Evolutionary conservation across 805 yeast genomes (phyloP), one percentile per base, ranked within the genome.

Genomic region (Spathaspora girioi): DNA sequence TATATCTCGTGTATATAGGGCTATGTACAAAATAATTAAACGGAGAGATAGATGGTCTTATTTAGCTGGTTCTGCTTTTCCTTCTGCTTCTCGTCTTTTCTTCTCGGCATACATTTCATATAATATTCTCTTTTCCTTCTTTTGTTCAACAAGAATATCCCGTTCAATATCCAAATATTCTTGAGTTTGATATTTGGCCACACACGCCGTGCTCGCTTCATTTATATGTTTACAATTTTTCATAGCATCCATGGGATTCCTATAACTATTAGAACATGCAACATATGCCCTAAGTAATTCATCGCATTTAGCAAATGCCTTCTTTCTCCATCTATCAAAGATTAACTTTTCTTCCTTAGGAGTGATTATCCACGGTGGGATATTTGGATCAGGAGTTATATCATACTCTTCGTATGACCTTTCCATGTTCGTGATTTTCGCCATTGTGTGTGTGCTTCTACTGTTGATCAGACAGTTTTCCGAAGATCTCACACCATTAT

Each of bases 341-440:
- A 86, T 83, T 52, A 82, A 79, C 66, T 83, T 83, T 62, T 88
- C 96, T 63, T 88, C 94, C 55, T 77, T 78, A 12, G 94, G 93
- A 0, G 89, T 80, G 19, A 88, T 70, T 55, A 86, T 79, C 96
- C 96, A 88, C 11, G 80, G 71, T 1, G 96, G 96, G 26, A 87
- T 69, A 55, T 67, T 69, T 32, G 78, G 78, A 58, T 75, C 71
- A 5, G 72, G 63, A 31, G 70, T 75, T 48, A 73, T 66, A 27
- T 71, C 73, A 8, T 69, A 63, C 41, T 67, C 73, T 38, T 70
- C 73, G 55, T 63, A 71, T 15, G 70, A 60, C 53, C 69, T 69
- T 54, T 72, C 26, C 26, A 23, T 23, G 26, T 23, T 23, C 3
- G 26, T n/a, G n/a, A n/a, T 67, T 57, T 69, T 65, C 3, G 10